A percentile compares a stretch with the other conserved stretches of the same genome.
Evolutionary conservation across 2,329 filamentous ascomycete species (phyloP).

Genomic region (Escovopsis weberi): DNA sequence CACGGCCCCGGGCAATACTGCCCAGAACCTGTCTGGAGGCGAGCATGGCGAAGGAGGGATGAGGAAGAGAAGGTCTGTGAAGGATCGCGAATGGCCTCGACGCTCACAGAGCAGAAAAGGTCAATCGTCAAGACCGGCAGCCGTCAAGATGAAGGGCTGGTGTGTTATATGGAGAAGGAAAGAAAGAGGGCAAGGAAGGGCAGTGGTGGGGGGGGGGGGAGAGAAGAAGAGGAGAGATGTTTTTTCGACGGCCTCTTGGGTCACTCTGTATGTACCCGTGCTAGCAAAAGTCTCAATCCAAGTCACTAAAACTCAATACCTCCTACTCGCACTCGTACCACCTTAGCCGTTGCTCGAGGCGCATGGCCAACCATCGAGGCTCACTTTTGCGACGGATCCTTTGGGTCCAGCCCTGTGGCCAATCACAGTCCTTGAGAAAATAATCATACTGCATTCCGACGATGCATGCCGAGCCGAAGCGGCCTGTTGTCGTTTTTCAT

Average conservation of each 20-base stretch:
- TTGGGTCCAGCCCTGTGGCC: too few species aligned
- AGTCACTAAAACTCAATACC: too few species aligned
- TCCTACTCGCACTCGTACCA: too few species aligned
- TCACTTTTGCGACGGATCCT: neutral
- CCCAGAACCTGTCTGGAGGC: slow-evolving; percentile 57
- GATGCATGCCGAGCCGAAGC: neutral
- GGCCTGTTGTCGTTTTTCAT: too few species aligned
- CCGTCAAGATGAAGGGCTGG: slow-evolving; percentile 5
- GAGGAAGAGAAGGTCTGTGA: slow-evolving; percentile 14
- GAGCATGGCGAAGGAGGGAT: slow-evolving; percentile 40
- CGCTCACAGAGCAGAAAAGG: slow-evolving; percentile 10
- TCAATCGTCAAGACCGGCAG: slow-evolving; percentile 4
- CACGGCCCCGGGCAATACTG: slow-evolving; percentile 46
- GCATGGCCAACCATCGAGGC: slow-evolving; percentile 4
- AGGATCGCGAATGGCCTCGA: slow-evolving; percentile 7
- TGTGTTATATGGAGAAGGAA: slow-evolving; percentile 12
- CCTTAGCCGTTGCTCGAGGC: too few species aligned
- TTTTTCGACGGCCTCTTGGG: slow-evolving; percentile 8
- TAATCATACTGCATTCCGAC: neutral
- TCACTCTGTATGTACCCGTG: too few species aligned
- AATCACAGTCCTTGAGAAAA: too few species aligned
- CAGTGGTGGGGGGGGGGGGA: slow-evolving; percentile 7
- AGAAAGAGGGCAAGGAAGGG: slow-evolving; percentile 7
- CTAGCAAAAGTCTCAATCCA: too few species aligned
- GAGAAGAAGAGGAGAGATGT: slow-evolving; percentile 13